Conservation (phyloP, 2,329 filamentous ascomycete species). For the Stachybotrys elegans region DNA sequence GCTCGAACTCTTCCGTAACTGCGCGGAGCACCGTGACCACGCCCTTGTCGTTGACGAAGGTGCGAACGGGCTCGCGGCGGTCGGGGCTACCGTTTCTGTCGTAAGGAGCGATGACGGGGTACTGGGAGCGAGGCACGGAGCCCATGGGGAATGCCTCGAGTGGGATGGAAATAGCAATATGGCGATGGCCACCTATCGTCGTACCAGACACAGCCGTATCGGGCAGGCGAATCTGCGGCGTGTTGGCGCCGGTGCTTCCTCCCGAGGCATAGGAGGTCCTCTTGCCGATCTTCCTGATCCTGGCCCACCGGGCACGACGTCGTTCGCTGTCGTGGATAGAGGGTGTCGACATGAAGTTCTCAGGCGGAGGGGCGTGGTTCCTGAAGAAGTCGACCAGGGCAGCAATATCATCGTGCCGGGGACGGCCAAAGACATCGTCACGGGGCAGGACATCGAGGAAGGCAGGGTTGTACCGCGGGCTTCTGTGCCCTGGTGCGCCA, state of each 20-base stretch:
- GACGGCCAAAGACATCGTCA: conserved; percentile 14
- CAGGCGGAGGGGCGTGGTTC: conserved; percentile 41
- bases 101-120: conserved; percentile 22
- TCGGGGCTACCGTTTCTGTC: too few species aligned
- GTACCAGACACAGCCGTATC: conserved; percentile 51
- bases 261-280: too few species aligned
- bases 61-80: conserved; percentile 19
- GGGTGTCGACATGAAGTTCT: conserved; percentile 45
- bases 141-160: conserved; percentile 42
- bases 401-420: conserved; percentile 21
- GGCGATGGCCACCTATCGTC: conserved; percentile 47
- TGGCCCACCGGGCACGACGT: conserved; percentile 33
- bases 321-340: conserved; percentile 22
- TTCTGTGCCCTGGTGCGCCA: background rate
- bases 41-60: conserved; percentile 28
- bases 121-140: conserved; percentile 24
- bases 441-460: conserved; percentile 16
- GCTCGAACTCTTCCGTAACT: conserved; percentile 16
- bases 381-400: conserved; percentile 45
- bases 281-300: conserved; percentile 34
- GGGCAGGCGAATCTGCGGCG: conserved; percentile 37
- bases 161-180: conserved; percentile 59
- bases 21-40: conserved; percentile 30
- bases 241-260: too few species aligned
- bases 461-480: conserved; percentile 9